phyloP scores from a whole-genome alignment of 116 monocot genomes.

The Zostera marina region DNA sequence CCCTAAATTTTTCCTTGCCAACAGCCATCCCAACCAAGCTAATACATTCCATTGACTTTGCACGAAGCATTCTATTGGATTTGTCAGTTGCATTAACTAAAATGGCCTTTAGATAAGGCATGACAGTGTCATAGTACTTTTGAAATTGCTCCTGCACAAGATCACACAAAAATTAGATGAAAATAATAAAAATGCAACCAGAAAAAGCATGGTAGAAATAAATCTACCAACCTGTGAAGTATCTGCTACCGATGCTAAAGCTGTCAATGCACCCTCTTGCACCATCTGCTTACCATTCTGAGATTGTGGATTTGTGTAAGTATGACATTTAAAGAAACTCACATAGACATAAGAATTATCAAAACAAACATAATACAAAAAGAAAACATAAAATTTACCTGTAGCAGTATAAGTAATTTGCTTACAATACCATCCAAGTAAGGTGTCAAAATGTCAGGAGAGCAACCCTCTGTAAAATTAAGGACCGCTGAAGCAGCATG shows the following conservation, averaged over 20 bases:
- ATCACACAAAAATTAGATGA: constrained; percentile 3
- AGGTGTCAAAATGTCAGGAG: constrained; percentile 72
- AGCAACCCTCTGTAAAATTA: constrained; percentile 90
- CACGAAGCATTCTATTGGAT: constrained; percentile 85
- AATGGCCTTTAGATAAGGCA: constrained; percentile 84
- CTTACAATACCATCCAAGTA: constrained; percentile 85
- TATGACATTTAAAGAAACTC: not conserved
- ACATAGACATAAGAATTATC: not conserved
- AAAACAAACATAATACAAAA: not conserved
- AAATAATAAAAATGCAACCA: not conserved
- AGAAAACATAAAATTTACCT: constrained; percentile 25
- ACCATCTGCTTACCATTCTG: constrained; percentile 97
- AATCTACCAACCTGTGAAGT: constrained; percentile 53
- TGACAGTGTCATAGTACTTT: constrained; percentile 91
- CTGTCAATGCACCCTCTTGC: constrained; percentile 86
- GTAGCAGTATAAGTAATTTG: constrained; percentile 77
- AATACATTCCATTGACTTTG: constrained; percentile 95
- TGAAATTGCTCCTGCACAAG: constrained; percentile 70
- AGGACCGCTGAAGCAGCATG: constrained; percentile 89
- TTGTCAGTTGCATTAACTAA: constrained; percentile 90
- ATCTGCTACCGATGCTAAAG: constrained; percentile 95
- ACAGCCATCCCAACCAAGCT: constrained; percentile 99
- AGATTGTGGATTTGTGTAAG: not conserved
- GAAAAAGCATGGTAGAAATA: not conserved
- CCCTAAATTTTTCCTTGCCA: constrained; percentile 92